A percentile compares a stretch with the other conserved stretches of the same genome.
Conservation (phyloP, 768 basidiomycete species). For the Leccinum incarnatum region DNA sequence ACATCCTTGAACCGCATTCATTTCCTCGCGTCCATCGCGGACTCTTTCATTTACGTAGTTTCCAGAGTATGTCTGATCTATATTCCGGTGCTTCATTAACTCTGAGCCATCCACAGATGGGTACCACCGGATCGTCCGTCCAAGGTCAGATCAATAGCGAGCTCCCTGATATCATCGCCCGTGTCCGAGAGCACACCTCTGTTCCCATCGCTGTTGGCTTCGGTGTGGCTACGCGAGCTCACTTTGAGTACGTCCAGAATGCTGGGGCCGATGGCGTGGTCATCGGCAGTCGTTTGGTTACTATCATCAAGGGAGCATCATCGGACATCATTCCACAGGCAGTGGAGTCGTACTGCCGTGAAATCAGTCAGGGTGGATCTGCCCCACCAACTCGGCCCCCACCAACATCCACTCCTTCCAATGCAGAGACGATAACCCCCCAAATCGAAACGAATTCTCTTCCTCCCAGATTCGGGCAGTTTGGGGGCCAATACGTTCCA, state of each 20-base stretch:
- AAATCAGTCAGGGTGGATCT: slow-evolving; percentile 51
- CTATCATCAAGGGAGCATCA: slow-evolving; percentile 68
- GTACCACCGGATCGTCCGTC: slow-evolving; percentile 91
- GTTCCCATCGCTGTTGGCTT: slow-evolving; percentile 95
- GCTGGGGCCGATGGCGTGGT: slow-evolving; percentile 96
- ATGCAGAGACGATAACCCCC: slow-evolving; percentile 8
- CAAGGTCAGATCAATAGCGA: slow-evolving; percentile 65
- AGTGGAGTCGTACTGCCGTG: slow-evolving; percentile 72
- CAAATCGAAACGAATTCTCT: slow-evolving; percentile 46
- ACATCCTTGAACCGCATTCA: slow-evolving; percentile 85
- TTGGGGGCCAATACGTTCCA: slow-evolving; percentile 97
- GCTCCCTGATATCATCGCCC: slow-evolving; percentile 80
- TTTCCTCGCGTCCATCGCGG: slow-evolving; percentile 90
- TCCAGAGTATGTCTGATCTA: slow-evolving; percentile 62
- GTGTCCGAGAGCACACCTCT: slow-evolving; percentile 74
- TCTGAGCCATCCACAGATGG: slow-evolving; percentile 64
- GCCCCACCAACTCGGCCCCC: slow-evolving; percentile 11
- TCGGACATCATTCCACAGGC: slow-evolving; percentile 45
- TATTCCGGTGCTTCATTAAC: not conserved
- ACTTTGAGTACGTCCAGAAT: slow-evolving; percentile 81
- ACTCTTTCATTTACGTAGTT: slow-evolving; percentile 98
- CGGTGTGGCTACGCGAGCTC: slow-evolving; percentile 86
- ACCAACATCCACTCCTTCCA: not conserved
- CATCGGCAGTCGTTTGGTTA: slow-evolving; percentile 84
- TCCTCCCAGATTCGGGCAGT: slow-evolving; percentile 87